A percentile compares a stretch with the other conserved stretches of the same genome.
Conservation (phyloP, 2,329 filamentous ascomycete species). For the Paraphaeosphaeria sporulosa region DNA sequence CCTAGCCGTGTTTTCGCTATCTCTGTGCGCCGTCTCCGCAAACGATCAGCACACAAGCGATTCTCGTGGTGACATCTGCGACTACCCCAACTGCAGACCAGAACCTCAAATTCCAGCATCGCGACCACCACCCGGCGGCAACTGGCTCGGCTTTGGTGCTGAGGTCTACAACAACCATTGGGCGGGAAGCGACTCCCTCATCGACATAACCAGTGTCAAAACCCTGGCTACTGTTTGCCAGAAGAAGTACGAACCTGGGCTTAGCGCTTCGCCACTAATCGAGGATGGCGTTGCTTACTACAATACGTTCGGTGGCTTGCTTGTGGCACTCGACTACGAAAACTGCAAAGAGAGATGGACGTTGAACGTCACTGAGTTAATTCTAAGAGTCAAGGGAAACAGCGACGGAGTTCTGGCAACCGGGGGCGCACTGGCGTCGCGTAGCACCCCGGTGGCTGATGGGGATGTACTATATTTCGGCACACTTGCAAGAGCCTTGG, state of each 20-base stretch:
- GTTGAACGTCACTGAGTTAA: constrained; percentile 7
- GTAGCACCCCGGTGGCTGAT: constrained; percentile 5
- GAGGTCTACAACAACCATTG: constrained; percentile 12
- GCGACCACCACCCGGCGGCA: constrained; percentile 4
- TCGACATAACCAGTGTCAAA: neutral
- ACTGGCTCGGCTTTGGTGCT: constrained; percentile 10
- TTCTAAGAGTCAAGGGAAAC: constrained; percentile 6
- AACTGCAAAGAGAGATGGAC: constrained; percentile 6
- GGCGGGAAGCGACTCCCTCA: constrained; percentile 6
- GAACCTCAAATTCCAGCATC: constrained; percentile 5
- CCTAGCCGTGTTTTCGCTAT: neutral
- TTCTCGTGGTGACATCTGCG: neutral
- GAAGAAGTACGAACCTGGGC: constrained; percentile 6
- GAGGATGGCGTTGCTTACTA: constrained; percentile 11
- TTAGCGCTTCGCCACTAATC: constrained; percentile 4
- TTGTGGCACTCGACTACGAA: constrained; percentile 9
- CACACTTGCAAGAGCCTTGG: constrained; percentile 7
- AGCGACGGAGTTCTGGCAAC: neutral
- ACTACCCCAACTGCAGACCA: neutral
- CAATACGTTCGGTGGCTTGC: constrained; percentile 3
- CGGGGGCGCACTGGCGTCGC: constrained; percentile 2
- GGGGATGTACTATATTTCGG: constrained; percentile 9
- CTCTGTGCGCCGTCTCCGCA: neutral
- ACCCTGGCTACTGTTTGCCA: neutral
- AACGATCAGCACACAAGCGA: neutral